These are phyloP conservation scores for Pulveroboletus ravenelii DNA, from an alignment of 768 basidiomycete species.

Conservation along the genomic window DNA sequence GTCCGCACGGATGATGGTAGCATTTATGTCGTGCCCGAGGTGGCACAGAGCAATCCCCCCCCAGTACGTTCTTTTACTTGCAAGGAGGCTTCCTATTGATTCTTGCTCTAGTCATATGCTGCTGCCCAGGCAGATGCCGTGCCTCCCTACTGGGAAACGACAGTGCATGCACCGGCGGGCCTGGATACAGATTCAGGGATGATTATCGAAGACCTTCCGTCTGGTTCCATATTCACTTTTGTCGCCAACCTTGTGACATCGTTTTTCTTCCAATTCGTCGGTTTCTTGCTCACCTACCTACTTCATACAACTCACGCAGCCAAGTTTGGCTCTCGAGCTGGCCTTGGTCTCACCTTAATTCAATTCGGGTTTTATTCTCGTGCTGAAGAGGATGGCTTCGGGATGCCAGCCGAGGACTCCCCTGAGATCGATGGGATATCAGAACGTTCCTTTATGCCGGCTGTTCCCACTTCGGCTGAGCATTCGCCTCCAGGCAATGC, in stretches of 20 bases:
- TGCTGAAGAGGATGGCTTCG: conserved; percentile 29
- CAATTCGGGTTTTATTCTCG: conserved; percentile 84
- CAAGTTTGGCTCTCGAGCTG: conserved; percentile 89
- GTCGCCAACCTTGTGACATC: conserved; percentile 77
- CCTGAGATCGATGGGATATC: conserved; percentile 12
- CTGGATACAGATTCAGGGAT: conserved; percentile 54
- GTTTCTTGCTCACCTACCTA: conserved; percentile 88
- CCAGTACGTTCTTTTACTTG: conserved; percentile 55
- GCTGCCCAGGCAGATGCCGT: conserved; percentile 86
- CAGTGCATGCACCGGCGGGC: conserved; percentile 72
- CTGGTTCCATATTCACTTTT: conserved; percentile 74
- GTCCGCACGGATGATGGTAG: conserved; percentile 51
- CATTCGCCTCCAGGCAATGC: conserved; percentile 9
- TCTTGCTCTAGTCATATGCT: conserved; percentile 62
- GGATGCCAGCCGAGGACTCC: conserved; percentile 14
- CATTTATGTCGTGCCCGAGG: conserved; percentile 69
- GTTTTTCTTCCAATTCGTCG: conserved; percentile 96
- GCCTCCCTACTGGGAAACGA: conserved; percentile 96
- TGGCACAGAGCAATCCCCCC: conserved; percentile 74
- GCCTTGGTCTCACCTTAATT: conserved; percentile 92
- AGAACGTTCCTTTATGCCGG: conserved; percentile 19
- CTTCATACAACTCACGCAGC: conserved; percentile 90
- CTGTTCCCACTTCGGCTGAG: conserved; percentile 26
- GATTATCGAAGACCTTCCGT: conserved; percentile 88
- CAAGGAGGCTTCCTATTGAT: neutral